These are phyloP conservation scores for Epichloe aotearoae DNA, from an alignment of 2,329 filamentous ascomycete species.

Conservation along the genomic window DNA sequence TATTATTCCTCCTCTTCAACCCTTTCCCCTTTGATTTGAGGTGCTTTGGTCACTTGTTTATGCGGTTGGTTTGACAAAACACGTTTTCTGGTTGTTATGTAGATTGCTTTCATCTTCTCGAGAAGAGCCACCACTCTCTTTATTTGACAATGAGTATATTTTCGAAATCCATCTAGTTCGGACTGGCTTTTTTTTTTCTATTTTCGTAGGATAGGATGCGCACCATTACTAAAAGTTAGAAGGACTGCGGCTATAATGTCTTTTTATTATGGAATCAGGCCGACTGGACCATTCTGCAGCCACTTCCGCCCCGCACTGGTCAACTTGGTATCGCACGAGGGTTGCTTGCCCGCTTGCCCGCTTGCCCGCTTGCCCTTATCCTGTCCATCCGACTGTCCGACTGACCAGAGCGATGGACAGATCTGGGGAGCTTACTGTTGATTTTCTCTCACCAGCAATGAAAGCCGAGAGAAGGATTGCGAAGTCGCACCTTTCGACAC, in stretches of 20 bases:
- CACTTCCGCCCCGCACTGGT: neutral
- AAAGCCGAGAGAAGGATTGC: too few relatives aligned
- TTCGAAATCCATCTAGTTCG: neutral
- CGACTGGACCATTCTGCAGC: neutral
- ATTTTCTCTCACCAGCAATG: too few relatives aligned
- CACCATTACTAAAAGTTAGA: too few relatives aligned
- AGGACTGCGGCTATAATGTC: neutral
- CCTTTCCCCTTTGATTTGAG: neutral
- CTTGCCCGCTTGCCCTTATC: neutral
- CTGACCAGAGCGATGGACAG: too few relatives aligned
- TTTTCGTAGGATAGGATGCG: neutral
- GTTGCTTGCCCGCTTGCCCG: neutral
- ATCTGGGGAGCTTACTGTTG: too few relatives aligned
- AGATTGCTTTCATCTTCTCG: conserved; percentile 21
- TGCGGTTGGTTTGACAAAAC: neutral
- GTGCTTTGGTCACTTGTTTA: neutral
- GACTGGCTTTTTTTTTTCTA: neutral
- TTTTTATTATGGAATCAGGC: neutral
- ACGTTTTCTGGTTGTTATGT: conserved; percentile 8
- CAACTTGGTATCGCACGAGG: too few relatives aligned
- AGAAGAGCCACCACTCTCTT: conserved; percentile 16
- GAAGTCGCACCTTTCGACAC: too few relatives aligned
- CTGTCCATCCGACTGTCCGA: too few relatives aligned
- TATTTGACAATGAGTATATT: conserved; percentile 1
- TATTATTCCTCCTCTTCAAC: neutral